Percentiles rank a stretch among this genome's conserved stretches.
Conservation (phyloP, 306 rosid species). For the Dalbergia cultrata region DNA sequence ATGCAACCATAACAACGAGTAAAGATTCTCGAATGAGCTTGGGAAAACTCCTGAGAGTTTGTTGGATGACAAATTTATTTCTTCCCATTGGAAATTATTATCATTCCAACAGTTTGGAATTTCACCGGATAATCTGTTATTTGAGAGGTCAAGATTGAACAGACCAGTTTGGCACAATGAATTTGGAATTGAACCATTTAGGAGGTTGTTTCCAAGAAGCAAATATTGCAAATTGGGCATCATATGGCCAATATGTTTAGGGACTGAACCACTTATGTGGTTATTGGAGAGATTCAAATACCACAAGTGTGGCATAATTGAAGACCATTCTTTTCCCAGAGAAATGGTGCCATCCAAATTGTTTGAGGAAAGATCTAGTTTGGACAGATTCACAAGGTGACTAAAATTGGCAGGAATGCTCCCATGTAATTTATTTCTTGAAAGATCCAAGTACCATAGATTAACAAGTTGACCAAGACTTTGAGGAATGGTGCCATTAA, state of each 20-base stretch:
- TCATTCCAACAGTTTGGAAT: neutral
- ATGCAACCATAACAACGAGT: neutral
- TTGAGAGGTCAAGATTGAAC: neutral
- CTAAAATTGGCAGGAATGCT: neutral
- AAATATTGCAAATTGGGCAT: neutral
- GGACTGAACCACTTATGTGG: neutral
- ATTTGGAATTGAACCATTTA: neutral
- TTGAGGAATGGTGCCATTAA: neutral
- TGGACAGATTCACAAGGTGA: neutral
- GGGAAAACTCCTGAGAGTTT: slow-evolving; percentile 19
- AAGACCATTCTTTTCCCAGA: neutral
- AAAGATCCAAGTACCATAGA: neutral
- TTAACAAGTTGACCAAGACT: neutral
- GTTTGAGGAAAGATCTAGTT: neutral
- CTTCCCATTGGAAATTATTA: neutral
- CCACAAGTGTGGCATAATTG: neutral
- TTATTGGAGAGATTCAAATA: neutral
- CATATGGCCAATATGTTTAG: neutral
- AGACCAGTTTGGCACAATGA: neutral
- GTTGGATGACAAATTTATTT: neutral
- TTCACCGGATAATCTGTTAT: neutral
- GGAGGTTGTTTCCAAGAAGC: neutral
- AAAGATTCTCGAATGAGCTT: neutral
- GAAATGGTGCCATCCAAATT: neutral
- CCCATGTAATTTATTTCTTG: slow-evolving; percentile 1